These are phyloP conservation scores for Vitis riparia DNA, from an alignment of 164 flowering plant species.

Conservation along the genomic window DNA sequence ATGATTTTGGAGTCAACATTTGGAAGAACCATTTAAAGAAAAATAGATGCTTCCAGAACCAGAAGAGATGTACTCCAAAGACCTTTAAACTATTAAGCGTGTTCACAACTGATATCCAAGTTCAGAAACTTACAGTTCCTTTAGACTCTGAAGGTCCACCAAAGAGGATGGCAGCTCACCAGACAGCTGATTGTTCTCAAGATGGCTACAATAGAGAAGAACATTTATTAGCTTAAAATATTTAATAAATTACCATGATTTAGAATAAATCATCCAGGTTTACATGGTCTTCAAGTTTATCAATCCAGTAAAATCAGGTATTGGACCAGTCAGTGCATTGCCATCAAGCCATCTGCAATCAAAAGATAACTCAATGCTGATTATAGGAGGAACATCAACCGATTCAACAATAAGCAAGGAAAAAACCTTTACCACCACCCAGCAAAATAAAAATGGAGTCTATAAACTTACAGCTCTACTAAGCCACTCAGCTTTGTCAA, in stretches of 20 bases:
- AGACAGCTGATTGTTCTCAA: slow-evolving; percentile 83
- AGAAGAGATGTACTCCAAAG: not conserved
- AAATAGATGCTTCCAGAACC: not conserved
- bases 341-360: slow-evolving; percentile 87
- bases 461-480: slow-evolving; percentile 73
- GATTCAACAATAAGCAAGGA: not conserved
- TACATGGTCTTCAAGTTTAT: slow-evolving; percentile 69
- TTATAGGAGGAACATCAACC: not conserved
- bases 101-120: not conserved
- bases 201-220: slow-evolving; percentile 59
- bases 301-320: slow-evolving; percentile 90
- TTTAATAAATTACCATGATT: not conserved
- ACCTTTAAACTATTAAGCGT: no score
- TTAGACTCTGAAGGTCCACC: slow-evolving; percentile 57
- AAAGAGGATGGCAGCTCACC: slow-evolving; percentile 84
- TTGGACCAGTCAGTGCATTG: slow-evolving; percentile 73
- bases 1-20: not conserved
- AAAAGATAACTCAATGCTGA: slow-evolving; percentile 10
- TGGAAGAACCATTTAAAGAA: not conserved
- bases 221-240: slow-evolving; percentile 4
- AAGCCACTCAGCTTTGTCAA: slow-evolving; percentile 67
- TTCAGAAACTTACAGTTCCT: slow-evolving; percentile 72
- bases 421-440: not conserved
- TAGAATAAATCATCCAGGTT: slow-evolving; percentile 1
- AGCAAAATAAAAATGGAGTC: slow-evolving; percentile 12